These are phyloP conservation scores for Thelonectria rubi DNA, from an alignment of 2,329 filamentous ascomycete genomes.

Conservation along the genomic window DNA sequence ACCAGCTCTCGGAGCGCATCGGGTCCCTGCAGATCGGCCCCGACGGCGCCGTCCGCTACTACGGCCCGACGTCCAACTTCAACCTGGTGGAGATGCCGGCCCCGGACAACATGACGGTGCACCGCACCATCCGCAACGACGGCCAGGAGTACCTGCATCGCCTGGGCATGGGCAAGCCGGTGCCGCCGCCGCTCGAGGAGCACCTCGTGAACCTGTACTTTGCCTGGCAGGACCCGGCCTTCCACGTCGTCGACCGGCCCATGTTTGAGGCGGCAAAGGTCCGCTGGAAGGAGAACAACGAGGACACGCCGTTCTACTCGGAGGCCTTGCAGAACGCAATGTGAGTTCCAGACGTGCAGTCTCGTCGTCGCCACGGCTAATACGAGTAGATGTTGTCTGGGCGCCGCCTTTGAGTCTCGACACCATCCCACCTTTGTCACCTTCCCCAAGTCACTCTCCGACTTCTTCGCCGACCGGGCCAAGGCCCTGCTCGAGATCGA, in stretches of 20 bases:
- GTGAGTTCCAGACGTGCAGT: slow-evolving; percentile 21
- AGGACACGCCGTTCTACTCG: slow-evolving; percentile 42
- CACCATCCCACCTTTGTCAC: slow-evolving; percentile 52
- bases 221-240: slow-evolving; percentile 35
- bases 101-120: slow-evolving; percentile 36
- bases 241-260: slow-evolving; percentile 38
- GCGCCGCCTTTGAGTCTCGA: slow-evolving; percentile 53
- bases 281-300: slow-evolving; percentile 29
- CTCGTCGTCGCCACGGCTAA: neutral
- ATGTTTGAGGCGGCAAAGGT: slow-evolving; percentile 32
- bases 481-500: slow-evolving; percentile 41
- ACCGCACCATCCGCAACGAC: slow-evolving; percentile 40
- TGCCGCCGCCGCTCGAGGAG: slow-evolving; percentile 29
- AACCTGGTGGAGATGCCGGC: slow-evolving; percentile 39
- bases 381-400: slow-evolving; percentile 49
- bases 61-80: slow-evolving; percentile 42
- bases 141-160: slow-evolving; percentile 39
- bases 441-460: slow-evolving; percentile 47
- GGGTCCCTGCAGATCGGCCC: slow-evolving; percentile 39
- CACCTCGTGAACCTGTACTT: slow-evolving; percentile 35
- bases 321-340: slow-evolving; percentile 43
- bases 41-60: slow-evolving; percentile 38
- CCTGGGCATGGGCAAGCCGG: slow-evolving; percentile 32
- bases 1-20: slow-evolving; percentile 42
- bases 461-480: slow-evolving; percentile 42